phyloP scores from a whole-genome alignment of 352 stramenopile species.

The Aphanomyces euteiches region DNA sequence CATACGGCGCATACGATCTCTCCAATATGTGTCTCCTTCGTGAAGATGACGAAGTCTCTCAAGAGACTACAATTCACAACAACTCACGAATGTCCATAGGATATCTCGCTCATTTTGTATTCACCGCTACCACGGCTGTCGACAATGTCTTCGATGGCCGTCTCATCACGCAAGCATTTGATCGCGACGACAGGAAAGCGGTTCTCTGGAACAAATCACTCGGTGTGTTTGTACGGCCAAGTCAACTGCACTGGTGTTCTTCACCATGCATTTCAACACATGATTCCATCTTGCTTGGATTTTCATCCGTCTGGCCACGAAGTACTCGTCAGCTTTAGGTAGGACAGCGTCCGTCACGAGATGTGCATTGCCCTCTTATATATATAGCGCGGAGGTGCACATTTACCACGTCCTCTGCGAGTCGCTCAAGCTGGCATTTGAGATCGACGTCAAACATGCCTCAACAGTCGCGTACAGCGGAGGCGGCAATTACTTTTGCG shows the following conservation, averaged over 20 bases:
- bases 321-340: constrained; percentile 46
- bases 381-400: constrained; percentile 36
- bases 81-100: constrained; percentile 23
- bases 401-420: constrained; percentile 65
- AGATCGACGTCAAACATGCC: constrained; percentile 59
- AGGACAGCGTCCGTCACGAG: no score
- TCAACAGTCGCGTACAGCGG: constrained; percentile 58
- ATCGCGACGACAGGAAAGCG: constrained; percentile 48
- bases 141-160: constrained; percentile 42
- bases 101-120: constrained; percentile 42
- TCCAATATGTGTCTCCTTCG: constrained; percentile 64
- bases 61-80: no score
- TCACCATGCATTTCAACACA: constrained; percentile 44
- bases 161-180: constrained; percentile 44
- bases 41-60: constrained; percentile 53
- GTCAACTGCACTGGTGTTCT: constrained; percentile 51
- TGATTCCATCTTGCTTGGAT: constrained; percentile 45
- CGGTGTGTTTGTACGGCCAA: constrained; percentile 64
- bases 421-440: constrained; percentile 54
- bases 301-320: constrained; percentile 57
- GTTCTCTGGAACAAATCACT: constrained; percentile 37
- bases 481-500: constrained; percentile 50
- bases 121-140: constrained; percentile 47
- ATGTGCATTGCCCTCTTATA: constrained; percentile 35
- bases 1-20: constrained; percentile 66